These are phyloP conservation scores for Ogataea kodamae DNA, from an alignment of 805 yeast genomes.

Conservation along the genomic window DNA sequence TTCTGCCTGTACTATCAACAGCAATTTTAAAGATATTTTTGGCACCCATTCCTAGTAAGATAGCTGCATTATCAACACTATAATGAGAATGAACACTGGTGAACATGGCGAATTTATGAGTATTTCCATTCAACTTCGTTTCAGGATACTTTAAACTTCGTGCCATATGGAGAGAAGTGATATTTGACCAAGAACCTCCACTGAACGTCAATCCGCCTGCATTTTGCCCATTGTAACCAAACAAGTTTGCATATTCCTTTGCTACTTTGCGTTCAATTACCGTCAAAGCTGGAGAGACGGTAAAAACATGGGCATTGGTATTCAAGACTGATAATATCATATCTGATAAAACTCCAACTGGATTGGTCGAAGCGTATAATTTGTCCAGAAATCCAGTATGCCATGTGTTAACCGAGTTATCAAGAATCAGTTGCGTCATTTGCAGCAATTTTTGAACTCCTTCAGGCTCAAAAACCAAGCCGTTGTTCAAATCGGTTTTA, in stretches of 20 bases:
- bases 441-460: slow-evolving; percentile 40
- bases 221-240: slow-evolving; percentile 49
- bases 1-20: slow-evolving; percentile 52
- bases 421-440: slow-evolving; percentile 53
- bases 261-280: slow-evolving; percentile 69
- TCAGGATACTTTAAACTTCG: slow-evolving; percentile 64
- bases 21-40: slow-evolving; percentile 58
- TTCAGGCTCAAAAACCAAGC: slow-evolving; percentile 16
- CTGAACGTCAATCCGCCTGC: slow-evolving; percentile 84
- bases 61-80: slow-evolving; percentile 78
- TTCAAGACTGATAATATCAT: slow-evolving; percentile 63
- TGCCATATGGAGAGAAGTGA: slow-evolving; percentile 76
- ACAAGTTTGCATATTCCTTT: slow-evolving; percentile 62
- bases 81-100: slow-evolving; percentile 74
- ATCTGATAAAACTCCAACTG: slow-evolving; percentile 77
- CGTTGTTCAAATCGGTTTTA: slow-evolving; percentile 28
- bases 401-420: slow-evolving; percentile 80
- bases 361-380: slow-evolving; percentile 80
- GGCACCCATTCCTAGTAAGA: slow-evolving; percentile 68
- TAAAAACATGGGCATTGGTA: slow-evolving; percentile 82
- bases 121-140: slow-evolving; percentile 61
- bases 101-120: slow-evolving; percentile 60
- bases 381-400: slow-evolving; percentile 83
- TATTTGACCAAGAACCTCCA: slow-evolving; percentile 86
- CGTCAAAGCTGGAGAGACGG: slow-evolving; percentile 78